Conservation (phyloP, 805 yeast species). For the Wilhelminamyces savonicus region DNA sequence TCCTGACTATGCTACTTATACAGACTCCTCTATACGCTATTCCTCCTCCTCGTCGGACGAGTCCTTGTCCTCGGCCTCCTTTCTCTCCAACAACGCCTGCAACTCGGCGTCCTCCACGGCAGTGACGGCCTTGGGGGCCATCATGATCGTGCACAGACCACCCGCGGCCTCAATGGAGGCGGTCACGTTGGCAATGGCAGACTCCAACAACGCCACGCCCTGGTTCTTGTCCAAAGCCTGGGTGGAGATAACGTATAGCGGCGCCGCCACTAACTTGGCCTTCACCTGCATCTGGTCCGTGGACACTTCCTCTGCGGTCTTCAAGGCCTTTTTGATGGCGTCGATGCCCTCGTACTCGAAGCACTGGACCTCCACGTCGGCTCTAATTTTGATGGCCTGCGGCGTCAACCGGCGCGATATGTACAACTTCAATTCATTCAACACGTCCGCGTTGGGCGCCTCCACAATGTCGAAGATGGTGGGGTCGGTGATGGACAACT, state of each 20-base stretch:
- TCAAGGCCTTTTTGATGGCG: slow-evolving; percentile 86
- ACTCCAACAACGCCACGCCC: slow-evolving; percentile 74
- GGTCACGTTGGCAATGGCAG: slow-evolving; percentile 73
- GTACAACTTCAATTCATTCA: slow-evolving; percentile 80
- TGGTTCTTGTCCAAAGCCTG: slow-evolving; percentile 87
- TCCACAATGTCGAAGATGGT: slow-evolving; percentile 75
- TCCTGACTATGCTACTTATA: neutral
- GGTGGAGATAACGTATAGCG: slow-evolving; percentile 87
- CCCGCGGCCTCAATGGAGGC: slow-evolving; percentile 65
- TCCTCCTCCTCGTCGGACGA: slow-evolving; percentile 61
- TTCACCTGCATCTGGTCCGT: slow-evolving; percentile 85
- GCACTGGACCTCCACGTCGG: slow-evolving; percentile 97
- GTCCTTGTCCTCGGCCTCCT: slow-evolving; percentile 82
- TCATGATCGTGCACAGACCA: slow-evolving; percentile 86
- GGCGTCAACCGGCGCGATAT: slow-evolving; percentile 94
- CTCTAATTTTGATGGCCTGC: slow-evolving; percentile 95
- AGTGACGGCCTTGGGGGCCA: slow-evolving; percentile 99
- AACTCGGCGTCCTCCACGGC: slow-evolving; percentile 98
- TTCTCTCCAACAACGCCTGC: slow-evolving; percentile 89
- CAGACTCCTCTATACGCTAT: slow-evolving; percentile 1
- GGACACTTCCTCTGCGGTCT: slow-evolving; percentile 77
- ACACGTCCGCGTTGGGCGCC: slow-evolving; percentile 66
- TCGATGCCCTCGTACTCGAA: slow-evolving; percentile 96
- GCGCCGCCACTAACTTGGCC: slow-evolving; percentile 96
- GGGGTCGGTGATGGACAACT: slow-evolving; percentile 89